These are phyloP conservation scores for Mantamonas sphyraenae DNA, from an alignment of 78 protist species.

Conservation along the genomic window DNA sequence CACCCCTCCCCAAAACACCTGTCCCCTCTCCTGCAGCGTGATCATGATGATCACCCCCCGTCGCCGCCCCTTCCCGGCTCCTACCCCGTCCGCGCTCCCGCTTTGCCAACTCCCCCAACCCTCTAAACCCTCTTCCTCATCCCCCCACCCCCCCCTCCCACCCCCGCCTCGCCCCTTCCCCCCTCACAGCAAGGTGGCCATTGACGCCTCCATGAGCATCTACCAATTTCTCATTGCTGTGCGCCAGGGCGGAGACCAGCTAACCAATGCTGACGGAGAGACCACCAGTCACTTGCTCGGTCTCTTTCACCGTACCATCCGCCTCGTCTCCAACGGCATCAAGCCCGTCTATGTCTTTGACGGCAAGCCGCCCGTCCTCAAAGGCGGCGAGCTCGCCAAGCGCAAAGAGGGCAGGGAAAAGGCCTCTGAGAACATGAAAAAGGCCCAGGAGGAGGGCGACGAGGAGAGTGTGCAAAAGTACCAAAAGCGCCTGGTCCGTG, in stretches of 20 bases:
- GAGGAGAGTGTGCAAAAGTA: slow-evolving; percentile 68
- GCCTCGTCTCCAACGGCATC: slow-evolving; percentile 87
- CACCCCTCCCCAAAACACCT: not conserved
- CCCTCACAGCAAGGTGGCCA: slow-evolving; percentile 69
- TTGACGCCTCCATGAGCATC: slow-evolving; percentile 89
- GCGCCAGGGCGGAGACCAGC: not conserved
- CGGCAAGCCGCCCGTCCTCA: slow-evolving; percentile 92
- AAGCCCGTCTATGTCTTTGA: slow-evolving; percentile 98
- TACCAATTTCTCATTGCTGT: slow-evolving; percentile 90
- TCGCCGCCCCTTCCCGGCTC: too few relatives aligned
- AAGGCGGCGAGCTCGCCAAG: slow-evolving; percentile 81
- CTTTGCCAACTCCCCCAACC: too few relatives aligned
- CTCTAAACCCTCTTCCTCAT: too few relatives aligned
- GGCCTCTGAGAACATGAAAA: slow-evolving; percentile 57
- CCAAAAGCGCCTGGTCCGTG: slow-evolving; percentile 64
- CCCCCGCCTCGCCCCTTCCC: not conserved
- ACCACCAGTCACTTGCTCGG: slow-evolving; percentile 82
- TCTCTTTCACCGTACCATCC: slow-evolving; percentile 87
- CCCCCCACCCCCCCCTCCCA: too few relatives aligned
- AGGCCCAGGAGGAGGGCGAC: slow-evolving; percentile 76
- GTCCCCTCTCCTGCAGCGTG: not conserved
- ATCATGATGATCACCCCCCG: not conserved
- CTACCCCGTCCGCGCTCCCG: too few relatives aligned
- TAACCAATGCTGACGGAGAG: not conserved
- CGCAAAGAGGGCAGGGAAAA: slow-evolving; percentile 67